A percentile compares a stretch with the other conserved stretches of the same genome.
Conservation (phyloP, 768 basidiomycete species). For the Lactarius vividus region DNA sequence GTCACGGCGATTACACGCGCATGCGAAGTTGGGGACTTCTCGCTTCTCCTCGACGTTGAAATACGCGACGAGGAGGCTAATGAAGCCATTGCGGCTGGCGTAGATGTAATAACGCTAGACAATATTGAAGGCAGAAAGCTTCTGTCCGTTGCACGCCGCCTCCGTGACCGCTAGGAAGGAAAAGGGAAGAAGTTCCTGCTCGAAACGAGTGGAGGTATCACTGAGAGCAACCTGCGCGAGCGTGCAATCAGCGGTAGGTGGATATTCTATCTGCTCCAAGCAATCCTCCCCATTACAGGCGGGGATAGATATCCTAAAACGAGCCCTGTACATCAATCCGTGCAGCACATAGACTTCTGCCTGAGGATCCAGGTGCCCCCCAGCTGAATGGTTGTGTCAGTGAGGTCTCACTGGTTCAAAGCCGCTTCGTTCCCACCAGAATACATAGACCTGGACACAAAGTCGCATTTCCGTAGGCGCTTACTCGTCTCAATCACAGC, state of each 20-base stretch:
- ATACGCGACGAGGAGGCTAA: slow-evolving; percentile 88
- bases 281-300: slow-evolving; percentile 10
- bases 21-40: slow-evolving; percentile 90
- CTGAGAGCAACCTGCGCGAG: slow-evolving; percentile 78
- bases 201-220: slow-evolving; percentile 94
- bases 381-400: not conserved
- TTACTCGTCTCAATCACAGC: no score
- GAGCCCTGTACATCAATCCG: slow-evolving; percentile 86
- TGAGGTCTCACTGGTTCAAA: not conserved
- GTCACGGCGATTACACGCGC: slow-evolving; percentile 82
- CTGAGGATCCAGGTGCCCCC: slow-evolving; percentile 79
- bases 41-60: slow-evolving; percentile 89
- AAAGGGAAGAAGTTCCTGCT: slow-evolving; percentile 76
- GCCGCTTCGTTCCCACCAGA: not conserved
- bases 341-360: slow-evolving; percentile 94
- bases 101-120: slow-evolving; percentile 94
- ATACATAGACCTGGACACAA: not conserved
- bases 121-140: slow-evolving; percentile 83
- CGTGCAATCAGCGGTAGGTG: slow-evolving; percentile 79
- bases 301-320: slow-evolving; percentile 98
- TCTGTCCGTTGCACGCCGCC: slow-evolving; percentile 56
- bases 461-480: no score
- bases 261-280: not conserved
- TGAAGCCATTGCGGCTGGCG: slow-evolving; percentile 96
- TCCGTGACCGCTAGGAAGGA: slow-evolving; percentile 79